phyloP scores from a whole-genome alignment of 495 filamentous ascomycete species.

The Lophium mytilinum region DNA sequence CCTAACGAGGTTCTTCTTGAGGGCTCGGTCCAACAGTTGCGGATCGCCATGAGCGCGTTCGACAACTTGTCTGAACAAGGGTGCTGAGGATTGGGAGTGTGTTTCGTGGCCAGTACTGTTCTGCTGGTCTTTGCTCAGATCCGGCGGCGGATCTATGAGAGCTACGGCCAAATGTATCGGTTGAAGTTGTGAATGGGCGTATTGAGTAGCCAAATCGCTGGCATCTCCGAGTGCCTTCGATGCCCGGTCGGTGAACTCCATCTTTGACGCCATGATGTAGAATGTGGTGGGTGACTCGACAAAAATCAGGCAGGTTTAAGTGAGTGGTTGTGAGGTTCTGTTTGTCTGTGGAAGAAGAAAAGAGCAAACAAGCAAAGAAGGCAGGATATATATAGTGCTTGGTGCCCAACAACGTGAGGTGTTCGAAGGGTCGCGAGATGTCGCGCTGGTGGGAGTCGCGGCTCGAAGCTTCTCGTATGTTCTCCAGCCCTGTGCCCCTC shows the following conservation, averaged over 20 bases:
- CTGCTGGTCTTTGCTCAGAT: slow-evolving; percentile 69
- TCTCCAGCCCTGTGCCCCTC: neutral
- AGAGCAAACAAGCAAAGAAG: neutral
- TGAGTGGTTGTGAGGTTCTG: neutral
- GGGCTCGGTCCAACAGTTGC: slow-evolving; percentile 73
- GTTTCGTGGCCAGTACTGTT: slow-evolving; percentile 48
- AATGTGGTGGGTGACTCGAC: neutral
- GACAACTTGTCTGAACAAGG: slow-evolving; percentile 87
- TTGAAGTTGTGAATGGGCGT: slow-evolving; percentile 80
- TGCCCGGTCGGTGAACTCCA: slow-evolving; percentile 88
- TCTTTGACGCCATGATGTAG: slow-evolving; percentile 38
- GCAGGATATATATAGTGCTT: too few relatives aligned
- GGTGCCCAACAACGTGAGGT: neutral
- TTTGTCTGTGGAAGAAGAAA: neutral
- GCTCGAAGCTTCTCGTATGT: slow-evolving; percentile 19
- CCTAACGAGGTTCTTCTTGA: slow-evolving; percentile 87
- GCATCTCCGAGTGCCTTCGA: slow-evolving; percentile 82
- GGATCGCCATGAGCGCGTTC: slow-evolving; percentile 90
- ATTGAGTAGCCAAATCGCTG: slow-evolving; percentile 72
- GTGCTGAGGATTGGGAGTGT: slow-evolving; percentile 46
- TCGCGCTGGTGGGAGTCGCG: slow-evolving; percentile 1
- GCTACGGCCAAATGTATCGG: slow-evolving; percentile 84
- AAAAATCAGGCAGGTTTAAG: neutral
- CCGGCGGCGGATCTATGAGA: slow-evolving; percentile 73
- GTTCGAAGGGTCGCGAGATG: slow-evolving; percentile 2